Base-by-base conservation (phyloP, 2,329 filamentous ascomycete genomes). In the Apiospora sp. region DNA sequence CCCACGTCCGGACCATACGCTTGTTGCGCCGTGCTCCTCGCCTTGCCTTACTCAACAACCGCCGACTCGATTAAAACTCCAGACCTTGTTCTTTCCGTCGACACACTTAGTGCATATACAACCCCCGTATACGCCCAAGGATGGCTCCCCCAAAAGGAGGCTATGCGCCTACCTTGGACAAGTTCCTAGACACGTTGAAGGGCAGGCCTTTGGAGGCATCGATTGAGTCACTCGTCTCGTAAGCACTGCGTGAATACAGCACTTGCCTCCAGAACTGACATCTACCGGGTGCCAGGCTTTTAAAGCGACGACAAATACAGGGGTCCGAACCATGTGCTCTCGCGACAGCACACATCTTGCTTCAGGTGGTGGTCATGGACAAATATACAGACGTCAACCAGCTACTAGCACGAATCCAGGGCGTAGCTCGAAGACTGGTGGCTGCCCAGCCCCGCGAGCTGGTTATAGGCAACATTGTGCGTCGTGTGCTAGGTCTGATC, bases 391-490 rank as follows among this genome's bases (percentile, higher is more conserved):
- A 96, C 81, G 92, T 95, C 67, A 89, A 91, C 69, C 91, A 92
- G 78, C 90, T 99, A 69, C 90, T 98, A 73, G 90, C 92, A 77
- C 92, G 94, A 76, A 92, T 99, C 74, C 92, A 93, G 75, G 89
- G 91, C 73, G 91, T 96, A 34, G 96, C 96, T 72, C 89, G 91
- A 77, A 90, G 91, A 71, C 87, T 99, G 61, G 92, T 93, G 48
- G 90, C 92, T 71, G 95, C 96, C 10, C 94, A 97, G 78, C 96
- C 96, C 22, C 90, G 93, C 74, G 96, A 98, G 84, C 92, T 98
- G 77, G 94, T 95, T 6, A 94, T 98, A 64, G 96, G 95, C 70
- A 99, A 99, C 80, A 95, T 99, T 77, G 94, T 98, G 67, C 91
- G 95, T 74, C 92, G 96, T 74, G 93, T 98, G 2, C 86, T 99